A percentile compares a stretch with the other conserved stretches of the same genome.
These are phyloP conservation scores for Sherardia arvensis DNA, from an alignment of 257 asterid genomes.

Conservation along the genomic window DNA sequence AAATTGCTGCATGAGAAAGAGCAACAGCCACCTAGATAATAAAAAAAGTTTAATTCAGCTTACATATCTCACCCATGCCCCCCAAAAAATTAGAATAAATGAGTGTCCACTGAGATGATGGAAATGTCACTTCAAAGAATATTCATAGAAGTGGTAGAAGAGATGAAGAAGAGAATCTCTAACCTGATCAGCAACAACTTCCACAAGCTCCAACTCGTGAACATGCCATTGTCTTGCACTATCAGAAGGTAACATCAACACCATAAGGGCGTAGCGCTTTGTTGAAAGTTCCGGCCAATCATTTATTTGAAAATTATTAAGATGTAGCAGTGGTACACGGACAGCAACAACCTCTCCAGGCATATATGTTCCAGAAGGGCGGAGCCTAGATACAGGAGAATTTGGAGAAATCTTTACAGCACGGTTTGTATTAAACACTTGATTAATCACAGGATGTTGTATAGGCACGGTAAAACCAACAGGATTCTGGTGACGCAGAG, in stretches of 20 bases:
- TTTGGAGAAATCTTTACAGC: slow-evolving; percentile 75
- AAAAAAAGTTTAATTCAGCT: slow-evolving; percentile 8
- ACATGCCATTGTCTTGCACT: slow-evolving; percentile 97
- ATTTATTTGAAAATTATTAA: slow-evolving; percentile 82
- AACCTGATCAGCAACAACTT: slow-evolving; percentile 99
- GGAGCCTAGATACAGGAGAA: slow-evolving; percentile 76
- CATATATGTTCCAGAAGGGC: slow-evolving; percentile 68
- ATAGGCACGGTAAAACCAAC: slow-evolving; percentile 85
- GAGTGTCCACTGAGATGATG: background rate
- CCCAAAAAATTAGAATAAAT: background rate
- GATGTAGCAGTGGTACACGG: slow-evolving; percentile 83
- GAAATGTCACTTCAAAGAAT: too few relatives aligned
- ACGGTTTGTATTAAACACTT: slow-evolving; percentile 65
- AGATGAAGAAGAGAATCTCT: slow-evolving; percentile 1
- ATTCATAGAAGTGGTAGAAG: background rate
- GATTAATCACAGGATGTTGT: slow-evolving; percentile 68
- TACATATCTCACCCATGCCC: too few relatives aligned
- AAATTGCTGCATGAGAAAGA: slow-evolving; percentile 95
- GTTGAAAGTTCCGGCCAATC: slow-evolving; percentile 98
- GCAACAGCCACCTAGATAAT: slow-evolving; percentile 92
- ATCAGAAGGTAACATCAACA: slow-evolving; percentile 87
- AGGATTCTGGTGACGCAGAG: slow-evolving; percentile 82
- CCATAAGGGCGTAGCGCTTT: slow-evolving; percentile 90
- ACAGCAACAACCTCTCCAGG: slow-evolving; percentile 97
- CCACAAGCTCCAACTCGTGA: slow-evolving; percentile 95